Base-by-base conservation (phyloP, 75 land plant species). In the Chamaecyparis obtusa region DNA sequence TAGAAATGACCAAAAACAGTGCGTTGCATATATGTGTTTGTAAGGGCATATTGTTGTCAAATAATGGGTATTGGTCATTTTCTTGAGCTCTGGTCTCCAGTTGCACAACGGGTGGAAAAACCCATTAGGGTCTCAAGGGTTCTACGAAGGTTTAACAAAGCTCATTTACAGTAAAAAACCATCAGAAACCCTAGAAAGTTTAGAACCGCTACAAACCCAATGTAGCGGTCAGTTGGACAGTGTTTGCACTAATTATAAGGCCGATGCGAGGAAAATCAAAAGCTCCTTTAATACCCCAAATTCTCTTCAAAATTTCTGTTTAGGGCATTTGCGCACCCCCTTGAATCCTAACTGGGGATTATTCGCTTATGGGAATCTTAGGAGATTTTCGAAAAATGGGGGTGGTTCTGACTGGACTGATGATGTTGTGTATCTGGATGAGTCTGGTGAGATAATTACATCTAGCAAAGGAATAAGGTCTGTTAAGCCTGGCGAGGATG, bases 361-460 rank as follows among this genome's bases (percentile, higher is more conserved):
- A 0, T 74, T 33, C 33, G 33, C 76, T 14, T 32, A 30, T 74
- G 76, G 33, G 76, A 3, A 1, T 33, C 33, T 32, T 33, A 74
- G 76, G 14, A 14, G 36, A 11, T 74, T 74, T 74, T 32, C 76
- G 3, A 74, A 30, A 33, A 33, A 74, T 74, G 76, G 76, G 15
- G 3, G 76, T 32, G 14, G 14, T 33, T 44, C 80, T 3, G 93
- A 92, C 76, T 95, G 95, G 95, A 95, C 92, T 46, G 97, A 91
- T 7, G 94, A 94, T 32, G 86, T 94, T 30, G 92, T 88, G 90
- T 94, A 95, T 78, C 77, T 95, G 67, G 94, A 94, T 90, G 97
- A 95, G 72, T 85, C 93, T 19, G 95, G 95, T 35, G 86, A 86
- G 55, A 89, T 94, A 64, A 91, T 95, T 86, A 88, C 54, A 76